Evolutionary conservation across 2,329 filamentous ascomycete genomes (phyloP).

Genomic region (Gyromitra esculenta): DNA sequence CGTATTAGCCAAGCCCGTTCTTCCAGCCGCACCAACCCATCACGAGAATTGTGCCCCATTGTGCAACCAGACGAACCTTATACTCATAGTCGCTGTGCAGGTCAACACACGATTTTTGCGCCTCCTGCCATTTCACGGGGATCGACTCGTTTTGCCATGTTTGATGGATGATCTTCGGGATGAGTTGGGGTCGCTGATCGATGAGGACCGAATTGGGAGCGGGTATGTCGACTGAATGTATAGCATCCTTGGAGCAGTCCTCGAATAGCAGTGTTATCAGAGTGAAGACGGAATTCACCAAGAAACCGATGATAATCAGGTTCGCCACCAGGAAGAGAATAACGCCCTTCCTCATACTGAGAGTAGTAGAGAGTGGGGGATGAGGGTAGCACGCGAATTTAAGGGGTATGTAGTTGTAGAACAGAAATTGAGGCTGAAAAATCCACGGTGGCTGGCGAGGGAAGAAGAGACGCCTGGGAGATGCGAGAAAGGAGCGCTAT

Average conservation of each 20-base stretch:
- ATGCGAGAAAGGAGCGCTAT: conserved; percentile 16
- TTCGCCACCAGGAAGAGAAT: conserved; percentile 73
- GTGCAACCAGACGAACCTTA: conserved; percentile 66
- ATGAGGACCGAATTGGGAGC: conserved; percentile 69
- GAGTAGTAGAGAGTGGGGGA: conserved; percentile 4
- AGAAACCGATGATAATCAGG: conserved; percentile 70
- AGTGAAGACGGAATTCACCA: conserved; percentile 75
- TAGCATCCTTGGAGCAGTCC: conserved; percentile 73
- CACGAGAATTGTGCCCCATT: conserved; percentile 2
- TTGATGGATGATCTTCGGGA: conserved; percentile 81
- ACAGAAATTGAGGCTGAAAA: conserved; percentile 47
- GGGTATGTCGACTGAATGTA: conserved; percentile 72
- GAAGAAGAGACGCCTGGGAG: conserved; percentile 4
- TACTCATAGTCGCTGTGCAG: conserved; percentile 78
- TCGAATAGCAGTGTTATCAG: conserved; percentile 75
- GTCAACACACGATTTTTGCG: conserved; percentile 73
- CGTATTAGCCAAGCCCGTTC: conserved; percentile 36
- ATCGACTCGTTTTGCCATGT: conserved; percentile 77
- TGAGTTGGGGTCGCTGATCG: conserved; percentile 69
- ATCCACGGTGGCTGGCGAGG: background rate
- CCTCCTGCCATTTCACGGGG: conserved; percentile 71
- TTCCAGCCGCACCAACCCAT: background rate
- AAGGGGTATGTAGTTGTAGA: conserved; percentile 23
- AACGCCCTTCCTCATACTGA: conserved; percentile 57
- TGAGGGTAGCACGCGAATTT: conserved; percentile 33